phyloP scores from a whole-genome alignment of 116 monocot species.

The Cymodocea nodosa region DNA sequence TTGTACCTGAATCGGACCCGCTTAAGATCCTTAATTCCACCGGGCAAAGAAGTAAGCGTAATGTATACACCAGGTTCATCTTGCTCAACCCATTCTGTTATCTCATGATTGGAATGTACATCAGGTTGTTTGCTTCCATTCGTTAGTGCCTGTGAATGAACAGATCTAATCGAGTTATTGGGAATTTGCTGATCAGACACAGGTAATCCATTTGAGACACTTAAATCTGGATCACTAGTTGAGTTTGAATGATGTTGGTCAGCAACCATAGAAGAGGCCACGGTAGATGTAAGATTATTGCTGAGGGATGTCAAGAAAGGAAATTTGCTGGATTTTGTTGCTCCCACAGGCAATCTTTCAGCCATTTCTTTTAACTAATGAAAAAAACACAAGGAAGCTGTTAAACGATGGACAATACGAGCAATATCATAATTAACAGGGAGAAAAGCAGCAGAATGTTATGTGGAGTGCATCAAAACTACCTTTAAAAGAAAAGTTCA shows the following conservation, averaged over 20 bases:
- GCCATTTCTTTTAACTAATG: slow-evolving; percentile 88
- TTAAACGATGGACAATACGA: too few relatives aligned
- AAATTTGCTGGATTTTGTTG: slow-evolving; percentile 40
- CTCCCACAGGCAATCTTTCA: slow-evolving; percentile 75
- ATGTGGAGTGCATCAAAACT: too few relatives aligned
- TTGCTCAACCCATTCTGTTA: slow-evolving; percentile 88
- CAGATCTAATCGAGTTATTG: slow-evolving; percentile 23
- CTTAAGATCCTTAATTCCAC: slow-evolving; percentile 80
- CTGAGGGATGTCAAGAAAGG: slow-evolving; percentile 43
- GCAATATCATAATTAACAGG: too few relatives aligned
- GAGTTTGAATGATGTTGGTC: slow-evolving; percentile 28
- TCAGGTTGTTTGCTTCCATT: slow-evolving; percentile 46
- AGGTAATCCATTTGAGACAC: slow-evolving; percentile 24
- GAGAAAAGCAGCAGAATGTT: too few relatives aligned
- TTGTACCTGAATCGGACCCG: slow-evolving; percentile 94
- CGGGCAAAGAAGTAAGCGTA: slow-evolving; percentile 73
- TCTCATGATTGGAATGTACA: slow-evolving; percentile 25
- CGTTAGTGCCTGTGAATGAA: slow-evolving; percentile 31
- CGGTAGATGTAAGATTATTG: slow-evolving; percentile 31
- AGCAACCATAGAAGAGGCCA: slow-evolving; percentile 25
- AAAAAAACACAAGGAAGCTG: neutral
- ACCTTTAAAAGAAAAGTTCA: too few relatives aligned
- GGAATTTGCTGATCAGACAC: slow-evolving; percentile 27
- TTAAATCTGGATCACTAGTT: slow-evolving; percentile 32
- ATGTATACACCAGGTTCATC: slow-evolving; percentile 98